Conservation (phyloP, 2,329 filamentous ascomycete species). For the Penicillium sp. region DNA sequence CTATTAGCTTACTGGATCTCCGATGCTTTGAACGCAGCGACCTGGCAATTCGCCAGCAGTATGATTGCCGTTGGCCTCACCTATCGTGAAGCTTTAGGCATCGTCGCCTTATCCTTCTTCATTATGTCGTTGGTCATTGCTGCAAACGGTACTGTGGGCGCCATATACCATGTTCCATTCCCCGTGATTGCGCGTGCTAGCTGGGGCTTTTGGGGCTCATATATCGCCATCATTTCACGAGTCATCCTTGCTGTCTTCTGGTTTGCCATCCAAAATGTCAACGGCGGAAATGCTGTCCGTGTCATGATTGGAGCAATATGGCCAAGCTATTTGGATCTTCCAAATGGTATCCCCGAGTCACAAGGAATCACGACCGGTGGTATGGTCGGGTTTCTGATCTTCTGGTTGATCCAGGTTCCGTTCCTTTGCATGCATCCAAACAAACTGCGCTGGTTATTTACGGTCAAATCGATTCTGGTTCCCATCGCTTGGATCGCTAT, state of each 20-base stretch:
- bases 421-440: constrained; percentile 46
- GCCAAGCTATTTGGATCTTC: constrained; percentile 40
- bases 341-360: constrained; percentile 39
- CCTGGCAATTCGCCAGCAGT: constrained; percentile 54
- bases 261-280: constrained; percentile 66
- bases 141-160: constrained; percentile 56
- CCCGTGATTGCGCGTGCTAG: constrained; percentile 55
- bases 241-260: constrained; percentile 58
- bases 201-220: constrained; percentile 59
- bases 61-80: constrained; percentile 53
- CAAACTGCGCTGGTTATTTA: constrained; percentile 39
- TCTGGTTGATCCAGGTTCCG: constrained; percentile 47
- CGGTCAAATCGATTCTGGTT: constrained; percentile 44
- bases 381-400: constrained; percentile 47
- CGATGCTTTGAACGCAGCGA: constrained; percentile 53
- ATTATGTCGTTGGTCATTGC: constrained; percentile 60
- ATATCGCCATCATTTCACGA: constrained; percentile 54
- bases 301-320: constrained; percentile 56
- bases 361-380: constrained; percentile 48
- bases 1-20: constrained; percentile 51
- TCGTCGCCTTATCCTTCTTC: constrained; percentile 52
- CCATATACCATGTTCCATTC: constrained; percentile 54
- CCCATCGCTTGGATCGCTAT: constrained; percentile 62
- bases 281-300: constrained; percentile 55
- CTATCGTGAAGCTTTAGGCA: constrained; percentile 52